Conservation (phyloP, 441 rosid genomes). For the Populus hybrid region DNA sequence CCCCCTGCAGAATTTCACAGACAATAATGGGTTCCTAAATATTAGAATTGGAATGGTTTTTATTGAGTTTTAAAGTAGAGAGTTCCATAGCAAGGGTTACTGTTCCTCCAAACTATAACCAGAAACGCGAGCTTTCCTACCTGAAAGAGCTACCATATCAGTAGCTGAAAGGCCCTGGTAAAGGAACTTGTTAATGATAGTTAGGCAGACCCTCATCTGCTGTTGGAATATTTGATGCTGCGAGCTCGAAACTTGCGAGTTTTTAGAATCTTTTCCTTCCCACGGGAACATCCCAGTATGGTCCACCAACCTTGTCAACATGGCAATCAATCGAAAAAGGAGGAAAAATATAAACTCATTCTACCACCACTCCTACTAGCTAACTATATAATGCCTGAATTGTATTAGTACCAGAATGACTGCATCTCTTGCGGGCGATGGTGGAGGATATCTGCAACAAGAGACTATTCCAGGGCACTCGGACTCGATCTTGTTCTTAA, state of each 20-base stretch:
- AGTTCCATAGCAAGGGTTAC: not conserved
- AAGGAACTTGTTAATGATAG: slow-evolving; percentile 60
- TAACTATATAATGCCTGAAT: too few relatives aligned
- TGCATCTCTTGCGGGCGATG: slow-evolving; percentile 88
- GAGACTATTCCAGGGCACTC: slow-evolving; percentile 87
- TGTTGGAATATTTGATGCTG: slow-evolving; percentile 55
- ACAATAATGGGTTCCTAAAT: not conserved
- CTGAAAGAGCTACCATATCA: slow-evolving; percentile 87
- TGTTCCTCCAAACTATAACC: not conserved
- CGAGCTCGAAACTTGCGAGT: slow-evolving; percentile 62
- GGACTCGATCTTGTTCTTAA: slow-evolving; percentile 86
- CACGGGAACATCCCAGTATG: slow-evolving; percentile 77
- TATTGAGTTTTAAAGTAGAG: not conserved
- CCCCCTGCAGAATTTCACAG: slow-evolving; percentile 43
- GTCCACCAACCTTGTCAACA: slow-evolving; percentile 79
- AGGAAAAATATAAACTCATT: not conserved
- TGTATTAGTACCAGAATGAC: slow-evolving; percentile 55
- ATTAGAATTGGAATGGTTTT: not conserved
- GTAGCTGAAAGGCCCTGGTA: slow-evolving; percentile 64
- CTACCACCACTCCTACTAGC: not conserved
- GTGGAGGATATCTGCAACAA: slow-evolving; percentile 93
- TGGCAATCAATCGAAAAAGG: not conserved
- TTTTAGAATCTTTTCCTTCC: slow-evolving; percentile 74
- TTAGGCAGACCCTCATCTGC: slow-evolving; percentile 59
- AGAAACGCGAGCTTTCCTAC: slow-evolving; percentile 25